Evolutionary conservation across 805 yeast species (phyloP), one percentile per base, ranked within the genome.

Genomic region (Saccharomycopsis fibuligera): DNA sequence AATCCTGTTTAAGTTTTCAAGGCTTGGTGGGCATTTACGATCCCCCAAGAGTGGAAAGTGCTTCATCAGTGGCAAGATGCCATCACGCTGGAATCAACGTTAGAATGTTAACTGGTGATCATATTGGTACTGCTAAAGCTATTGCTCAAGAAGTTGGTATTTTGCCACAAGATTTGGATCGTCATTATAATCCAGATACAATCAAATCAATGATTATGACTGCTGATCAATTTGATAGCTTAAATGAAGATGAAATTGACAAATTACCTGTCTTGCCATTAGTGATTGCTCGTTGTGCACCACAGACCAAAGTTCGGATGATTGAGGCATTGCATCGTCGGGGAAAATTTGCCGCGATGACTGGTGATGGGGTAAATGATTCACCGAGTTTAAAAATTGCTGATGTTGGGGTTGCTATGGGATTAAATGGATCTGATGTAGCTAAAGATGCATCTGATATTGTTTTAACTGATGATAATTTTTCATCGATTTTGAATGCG

Each of bases 131-230:
- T 40, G 91, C 91, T 19, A 68, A 70, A 50, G 87, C 90, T 3
- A 83, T 83, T 68, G 90, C 91, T n/a, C 81, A 78, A 62, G 89
- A 84, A 62, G 89, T 84, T 44, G 90, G 90, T 12, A 84, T 84
- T 52, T 63, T 84, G 30, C 88, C 90, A 8, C 72, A 67, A 44
- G 74, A 83, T 62, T 62, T 79, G 58, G 70, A 72, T 55, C 70
- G 71, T 55, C 76, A 76, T 54, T 79, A 76, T 60, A 60, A 81
- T 19, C 69, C 67, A 12, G 79, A 76, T 5, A 78, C 81, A 44
- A 78, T 78, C 41, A 64, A 73, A 48, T 73, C 74, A 43, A 82
- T 83, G 87, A 83, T 81, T 27, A 81, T 85, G 86, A 78, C 87
- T 5, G 93, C 90, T 2, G 57, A 71, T 45, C 81, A 83, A 52